Evolutionary conservation across 768 basidiomycete genomes (phyloP).

Genomic region (Leucosporidium creatinivorum): DNA sequence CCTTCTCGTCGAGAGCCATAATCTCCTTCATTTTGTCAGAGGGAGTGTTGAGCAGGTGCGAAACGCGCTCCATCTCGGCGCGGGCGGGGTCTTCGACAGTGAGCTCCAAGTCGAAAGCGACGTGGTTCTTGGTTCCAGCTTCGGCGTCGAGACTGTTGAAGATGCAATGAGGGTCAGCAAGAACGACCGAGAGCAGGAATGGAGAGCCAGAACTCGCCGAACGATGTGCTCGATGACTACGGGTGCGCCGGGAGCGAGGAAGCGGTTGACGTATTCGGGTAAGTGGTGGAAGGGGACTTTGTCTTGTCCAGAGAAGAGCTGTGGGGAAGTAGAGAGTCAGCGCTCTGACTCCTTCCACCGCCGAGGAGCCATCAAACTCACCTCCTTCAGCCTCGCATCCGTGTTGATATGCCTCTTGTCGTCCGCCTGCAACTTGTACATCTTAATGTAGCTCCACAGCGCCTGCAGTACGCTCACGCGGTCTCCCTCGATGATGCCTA

Average conservation of each 20-base stretch:
- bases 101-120: constrained; percentile 10
- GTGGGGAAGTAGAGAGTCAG: too few species aligned
- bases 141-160: background rate
- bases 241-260: constrained; percentile 68
- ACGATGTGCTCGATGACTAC: constrained; percentile 49
- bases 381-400: constrained; percentile 16
- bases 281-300: constrained; percentile 67
- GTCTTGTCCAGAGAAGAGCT: constrained; percentile 65
- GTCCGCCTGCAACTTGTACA: constrained; percentile 65
- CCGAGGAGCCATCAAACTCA: constrained; percentile 5
- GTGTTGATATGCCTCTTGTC: constrained; percentile 44
- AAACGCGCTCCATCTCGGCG: constrained; percentile 2
- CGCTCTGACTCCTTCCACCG: too few species aligned
- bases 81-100: background rate
- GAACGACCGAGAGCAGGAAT: background rate
- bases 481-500: constrained; percentile 78
- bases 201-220: background rate
- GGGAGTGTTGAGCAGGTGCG: background rate
- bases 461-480: constrained; percentile 70
- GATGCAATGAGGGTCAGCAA: background rate
- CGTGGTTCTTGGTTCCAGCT: background rate
- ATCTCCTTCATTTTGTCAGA: background rate
- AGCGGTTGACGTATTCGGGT: constrained; percentile 77
- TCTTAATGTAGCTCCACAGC: constrained; percentile 87
- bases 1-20: constrained; percentile 11